A percentile compares a stretch with the other conserved stretches of the same genome.
phyloP scores from a whole-genome alignment of 176 grass and related monocot species.

The Miscanthus lutarioriparius region DNA sequence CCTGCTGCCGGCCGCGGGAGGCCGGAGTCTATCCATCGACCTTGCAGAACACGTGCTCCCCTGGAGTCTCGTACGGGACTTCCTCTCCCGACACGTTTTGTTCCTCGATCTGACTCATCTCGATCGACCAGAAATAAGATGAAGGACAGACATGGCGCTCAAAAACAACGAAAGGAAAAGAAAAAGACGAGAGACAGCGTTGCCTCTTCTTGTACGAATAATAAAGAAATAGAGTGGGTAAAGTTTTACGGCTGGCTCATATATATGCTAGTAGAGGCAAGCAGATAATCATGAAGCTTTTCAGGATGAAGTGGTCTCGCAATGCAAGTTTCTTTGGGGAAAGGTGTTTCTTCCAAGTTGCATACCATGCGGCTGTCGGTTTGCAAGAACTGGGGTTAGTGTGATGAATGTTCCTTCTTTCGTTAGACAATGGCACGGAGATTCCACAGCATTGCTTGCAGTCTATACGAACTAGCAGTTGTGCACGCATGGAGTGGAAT shows the following conservation, averaged over 20 bases:
- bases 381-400: not conserved
- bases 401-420: not conserved
- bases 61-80: not conserved
- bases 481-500: slow-evolving; percentile 15
- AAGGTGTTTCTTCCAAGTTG: not conserved
- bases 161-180: not conserved
- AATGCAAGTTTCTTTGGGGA: not conserved
- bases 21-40: not conserved
- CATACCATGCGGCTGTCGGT: not conserved
- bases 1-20: too few species aligned
- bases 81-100: not conserved
- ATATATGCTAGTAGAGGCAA: not conserved
- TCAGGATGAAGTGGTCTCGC: not conserved
- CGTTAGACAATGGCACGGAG: not conserved
- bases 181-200: not conserved
- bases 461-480: not conserved
- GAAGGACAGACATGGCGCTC: too few species aligned
- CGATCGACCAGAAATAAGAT: too few species aligned
- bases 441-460: slow-evolving; percentile 19
- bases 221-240: not conserved
- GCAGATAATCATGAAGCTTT: not conserved
- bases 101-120: not conserved
- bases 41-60: not conserved
- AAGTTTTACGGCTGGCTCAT: not conserved
- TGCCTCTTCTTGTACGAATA: not conserved